Evolutionary conservation across 208 protist genomes (phyloP).

Genomic region (Angomonas deanei): DNA sequence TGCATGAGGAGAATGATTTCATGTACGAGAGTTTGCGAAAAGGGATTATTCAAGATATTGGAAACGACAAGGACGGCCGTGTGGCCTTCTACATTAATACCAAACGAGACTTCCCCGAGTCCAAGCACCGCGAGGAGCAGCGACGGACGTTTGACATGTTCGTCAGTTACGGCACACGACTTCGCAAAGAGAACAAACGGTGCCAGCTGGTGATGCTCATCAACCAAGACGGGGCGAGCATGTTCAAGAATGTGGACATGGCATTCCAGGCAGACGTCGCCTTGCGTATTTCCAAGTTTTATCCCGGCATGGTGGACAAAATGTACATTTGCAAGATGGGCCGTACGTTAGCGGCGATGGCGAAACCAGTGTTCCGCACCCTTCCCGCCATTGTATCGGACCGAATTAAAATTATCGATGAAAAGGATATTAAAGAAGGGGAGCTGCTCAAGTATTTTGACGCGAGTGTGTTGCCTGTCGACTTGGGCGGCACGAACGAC

Average conservation of each 20-base stretch:
- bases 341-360: slow-evolving; percentile 30
- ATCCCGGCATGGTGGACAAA: slow-evolving; percentile 49
- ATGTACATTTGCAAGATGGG: slow-evolving; percentile 76
- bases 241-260: slow-evolving; percentile 68
- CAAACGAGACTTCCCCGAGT: slow-evolving; percentile 32
- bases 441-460: slow-evolving; percentile 51
- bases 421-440: slow-evolving; percentile 30
- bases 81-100: slow-evolving; percentile 43
- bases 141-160: slow-evolving; percentile 60
- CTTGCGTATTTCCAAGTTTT: slow-evolving; percentile 63
- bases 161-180: slow-evolving; percentile 55
- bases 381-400: slow-evolving; percentile 55
- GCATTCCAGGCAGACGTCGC: slow-evolving; percentile 54
- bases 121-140: slow-evolving; percentile 34
- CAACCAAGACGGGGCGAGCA: slow-evolving; percentile 46
- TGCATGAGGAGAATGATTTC: slow-evolving; percentile 48
- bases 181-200: slow-evolving; percentile 39
- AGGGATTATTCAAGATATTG: slow-evolving; percentile 59
- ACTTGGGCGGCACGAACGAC: slow-evolving; percentile 51
- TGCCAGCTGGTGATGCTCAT: slow-evolving; percentile 60
- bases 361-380: slow-evolving; percentile 51
- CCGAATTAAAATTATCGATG: slow-evolving; percentile 47
- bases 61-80: slow-evolving; percentile 50
- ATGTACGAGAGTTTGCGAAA: slow-evolving; percentile 44
- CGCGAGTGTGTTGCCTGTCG: slow-evolving; percentile 39